phyloP scores from a whole-genome alignment of 768 basidiomycete genomes.

The Serendipita vermifera region DNA sequence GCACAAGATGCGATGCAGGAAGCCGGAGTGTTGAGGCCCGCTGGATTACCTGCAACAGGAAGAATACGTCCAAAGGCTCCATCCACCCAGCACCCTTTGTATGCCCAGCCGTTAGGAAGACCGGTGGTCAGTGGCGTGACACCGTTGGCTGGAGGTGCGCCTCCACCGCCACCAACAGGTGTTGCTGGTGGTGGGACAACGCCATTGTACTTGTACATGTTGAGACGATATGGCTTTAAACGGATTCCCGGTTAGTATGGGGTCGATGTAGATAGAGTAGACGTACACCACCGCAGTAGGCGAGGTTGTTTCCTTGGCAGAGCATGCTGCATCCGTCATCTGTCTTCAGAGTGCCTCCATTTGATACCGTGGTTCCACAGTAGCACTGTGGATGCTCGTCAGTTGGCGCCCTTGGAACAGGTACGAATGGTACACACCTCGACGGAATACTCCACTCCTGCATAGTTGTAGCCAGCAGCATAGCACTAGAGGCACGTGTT shows the following conservation, averaged over 20 bases:
- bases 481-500: no score
- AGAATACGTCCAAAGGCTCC: background rate
- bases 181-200: slow-evolving; percentile 27
- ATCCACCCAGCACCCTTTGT: slow-evolving; percentile 41
- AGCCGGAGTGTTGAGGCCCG: slow-evolving; percentile 21
- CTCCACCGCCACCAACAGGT: slow-evolving; percentile 25
- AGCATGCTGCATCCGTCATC: slow-evolving; percentile 51
- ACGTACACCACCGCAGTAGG: slow-evolving; percentile 25
- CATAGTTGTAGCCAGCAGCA: background rate
- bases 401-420: no score
- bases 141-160: slow-evolving; percentile 16
- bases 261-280: no score
- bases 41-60: background rate
- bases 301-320: slow-evolving; percentile 46
- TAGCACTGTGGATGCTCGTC: no score
- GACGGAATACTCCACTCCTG: background rate
- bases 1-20: slow-evolving; percentile 23
- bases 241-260: slow-evolving; percentile 27
- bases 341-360: slow-evolving; percentile 34
- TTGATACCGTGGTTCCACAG: slow-evolving; percentile 36
- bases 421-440: no score
- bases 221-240: slow-evolving; percentile 55
- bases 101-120: slow-evolving; percentile 45
- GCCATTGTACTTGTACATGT: slow-evolving; percentile 57
- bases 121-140: slow-evolving; percentile 35